These are phyloP conservation scores for Salicornia ramosissima DNA, from an alignment of 148 eudicot species.

Conservation along the genomic window DNA sequence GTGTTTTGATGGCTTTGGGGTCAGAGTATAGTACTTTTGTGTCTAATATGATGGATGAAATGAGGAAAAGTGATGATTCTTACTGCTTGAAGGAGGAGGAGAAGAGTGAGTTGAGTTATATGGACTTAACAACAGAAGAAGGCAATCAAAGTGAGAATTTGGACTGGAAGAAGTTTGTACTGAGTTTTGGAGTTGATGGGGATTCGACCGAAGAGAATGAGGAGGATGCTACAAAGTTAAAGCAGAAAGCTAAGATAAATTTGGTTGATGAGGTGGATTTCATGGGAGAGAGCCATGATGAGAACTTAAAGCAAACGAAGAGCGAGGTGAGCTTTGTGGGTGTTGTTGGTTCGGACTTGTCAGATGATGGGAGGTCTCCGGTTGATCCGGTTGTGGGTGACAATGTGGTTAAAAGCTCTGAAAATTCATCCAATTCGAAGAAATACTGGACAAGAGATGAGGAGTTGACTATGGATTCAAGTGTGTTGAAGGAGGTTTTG, in stretches of 20 bases:
- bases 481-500: conserved; percentile 21
- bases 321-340: conserved; percentile 28
- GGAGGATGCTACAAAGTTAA: background rate
- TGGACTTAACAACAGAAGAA: background rate
- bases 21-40: conserved; percentile 32
- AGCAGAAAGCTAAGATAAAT: background rate
- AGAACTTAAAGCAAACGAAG: conserved; percentile 28
- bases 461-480: conserved; percentile 27
- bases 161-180: conserved; percentile 22
- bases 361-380: conserved; percentile 22
- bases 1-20: conserved; percentile 39
- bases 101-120: conserved; percentile 29
- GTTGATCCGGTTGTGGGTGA: conserved; percentile 8
- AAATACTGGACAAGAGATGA: conserved; percentile 21
- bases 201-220: conserved; percentile 15
- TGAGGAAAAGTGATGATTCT: conserved; percentile 31
- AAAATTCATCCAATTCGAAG: conserved; percentile 20
- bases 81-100: conserved; percentile 31
- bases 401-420: conserved; percentile 26
- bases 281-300: conserved; percentile 13
- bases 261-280: conserved; percentile 3
- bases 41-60: conserved; percentile 25
- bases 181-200: conserved; percentile 19
- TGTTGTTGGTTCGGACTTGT: conserved; percentile 17
- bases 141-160: conserved; percentile 11